Base-by-base conservation (phyloP, 495 filamentous ascomycete species). In the Tuber melanosporum region DNA sequence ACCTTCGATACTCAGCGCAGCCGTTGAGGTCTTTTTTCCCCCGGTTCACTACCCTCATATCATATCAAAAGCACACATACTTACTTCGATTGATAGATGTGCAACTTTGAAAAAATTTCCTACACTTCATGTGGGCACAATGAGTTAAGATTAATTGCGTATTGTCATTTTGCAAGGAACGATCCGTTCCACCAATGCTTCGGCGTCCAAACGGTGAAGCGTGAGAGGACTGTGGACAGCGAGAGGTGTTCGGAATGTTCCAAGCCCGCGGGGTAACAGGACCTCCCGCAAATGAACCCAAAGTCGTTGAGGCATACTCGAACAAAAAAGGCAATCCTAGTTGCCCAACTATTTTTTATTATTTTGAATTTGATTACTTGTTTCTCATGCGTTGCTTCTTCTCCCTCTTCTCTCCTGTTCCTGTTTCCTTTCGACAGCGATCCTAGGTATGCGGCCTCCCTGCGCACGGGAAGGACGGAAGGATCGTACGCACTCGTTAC, bases 101-200 rank as follows among this genome's bases (percentile, higher is more conserved):
- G 91, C 81, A 88, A 91, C 79, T 92, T 85, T 78, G 91, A 93
- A 78, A 87, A 88, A 75, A 89, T 91, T 76, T 76, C 86, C 75
- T 93, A 89, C 78, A 47, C 46, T 41, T 83, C 85, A 74, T 93
- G 91, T 84, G 84, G 85, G 7, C 90, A 92, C 82, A 85, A 85
- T 20, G 81, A 81, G 14, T 83, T 85, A 32, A 88, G 88, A 15
- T 83, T 91, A 42, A 88, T 90, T 81, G 88, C 88, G 41, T 87
- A 91, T 83, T 93, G 91, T 84, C 91, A 93, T 82, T 88, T 87
- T 74, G 90, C 91, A 12, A 88, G 91, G 43, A 91, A 90, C 83
- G 88, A 92, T 80, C 88, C 89, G 3, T 84, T 87, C 71, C 90
- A 92, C 80, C 83, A 87, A 74, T 93, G 91, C 80, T 88, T 87